Percentiles rank a stretch among this genome's conserved stretches.
Conservation (phyloP, 192 early-diverging fungal species). For the Entomortierella parvispora region DNA sequence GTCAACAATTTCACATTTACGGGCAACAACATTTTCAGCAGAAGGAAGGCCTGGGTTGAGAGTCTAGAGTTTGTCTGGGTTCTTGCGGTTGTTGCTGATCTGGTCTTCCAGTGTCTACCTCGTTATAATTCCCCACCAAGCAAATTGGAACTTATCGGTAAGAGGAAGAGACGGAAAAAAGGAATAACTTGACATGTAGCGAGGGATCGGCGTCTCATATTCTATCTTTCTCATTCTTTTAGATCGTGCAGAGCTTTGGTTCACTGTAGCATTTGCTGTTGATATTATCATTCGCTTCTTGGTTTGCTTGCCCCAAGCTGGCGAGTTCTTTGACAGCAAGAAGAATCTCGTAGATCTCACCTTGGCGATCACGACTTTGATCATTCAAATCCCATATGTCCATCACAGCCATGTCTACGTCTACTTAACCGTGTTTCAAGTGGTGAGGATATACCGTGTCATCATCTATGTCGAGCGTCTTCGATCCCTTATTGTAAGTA, state of each 20-base stretch:
- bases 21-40: slow-evolving; percentile 1
- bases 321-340: slow-evolving; percentile 54
- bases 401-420: slow-evolving; percentile 51
- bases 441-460: slow-evolving; percentile 61
- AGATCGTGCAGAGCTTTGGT: slow-evolving; percentile 57
- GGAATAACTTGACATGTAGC: neutral
- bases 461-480: slow-evolving; percentile 61
- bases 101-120: slow-evolving; percentile 61
- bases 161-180: neutral
- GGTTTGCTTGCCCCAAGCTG: slow-evolving; percentile 34
- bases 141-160: slow-evolving; percentile 43
- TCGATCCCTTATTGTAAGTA: slow-evolving; percentile 56
- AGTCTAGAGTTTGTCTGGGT: slow-evolving; percentile 53
- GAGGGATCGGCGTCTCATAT: too few relatives aligned
- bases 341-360: slow-evolving; percentile 61
- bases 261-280: slow-evolving; percentile 59
- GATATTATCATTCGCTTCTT: slow-evolving; percentile 60
- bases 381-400: slow-evolving; percentile 65
- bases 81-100: slow-evolving; percentile 54
- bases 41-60: slow-evolving; percentile 21
- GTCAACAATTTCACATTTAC: slow-evolving; percentile 34
- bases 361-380: slow-evolving; percentile 55
- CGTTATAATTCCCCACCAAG: slow-evolving; percentile 31
- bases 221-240: neutral
- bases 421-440: slow-evolving; percentile 65